Evolutionary conservation across 495 filamentous ascomycete genomes (phyloP), one percentile per base, ranked within the genome.

Genomic region (Bathelium albidoporum): DNA sequence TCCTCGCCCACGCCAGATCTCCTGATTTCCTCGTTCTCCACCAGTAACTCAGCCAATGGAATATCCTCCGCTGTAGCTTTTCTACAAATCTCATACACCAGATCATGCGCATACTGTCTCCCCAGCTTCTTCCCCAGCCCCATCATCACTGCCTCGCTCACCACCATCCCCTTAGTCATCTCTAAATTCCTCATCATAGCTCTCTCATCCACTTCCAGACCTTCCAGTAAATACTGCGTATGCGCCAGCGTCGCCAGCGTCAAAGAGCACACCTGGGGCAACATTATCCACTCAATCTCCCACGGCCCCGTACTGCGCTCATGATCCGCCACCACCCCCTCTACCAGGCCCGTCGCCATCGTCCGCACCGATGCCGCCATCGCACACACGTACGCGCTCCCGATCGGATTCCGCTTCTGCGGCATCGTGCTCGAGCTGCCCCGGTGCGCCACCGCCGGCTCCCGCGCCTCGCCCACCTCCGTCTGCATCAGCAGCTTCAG

Each of bases 91-190:
- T 64, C 66, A 36, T 68, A 70, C 14, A 68, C 65, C 11, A 70
- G n/a, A 60, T 70, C 65, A 59, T 68, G 66, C 10, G 62, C 62
- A 18, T 65, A 53, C 58, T 70, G 68, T 43, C 68, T 29, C 2
- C 68, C 68, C 11, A 70, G 53, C 16, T 36, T 68, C 63, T 64
- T 65, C 5, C 68, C 68, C 58, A 70, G 52, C n/a, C 68, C 68
- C 68, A 70, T 70, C 68, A 70, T 70, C 0, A 70, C 68, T 24
- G 68, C 68, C 43, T 70, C 68, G 20, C 55, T 62, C 18, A 70
- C 68, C 18, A 70, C 52, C 7, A 60, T 61, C 22, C 68, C 68
- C 41, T 62, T 65, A 12, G 58, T 61, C 49, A 66, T 34, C 16
- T 39, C 68, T 32, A 70, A 49, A 52, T 66, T 68, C 52, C 49